A percentile compares a stretch with the other conserved stretches of the same genome.
Evolutionary conservation across 805 yeast species (phyloP).

Genomic region (Maudiozyma bulderi): DNA sequence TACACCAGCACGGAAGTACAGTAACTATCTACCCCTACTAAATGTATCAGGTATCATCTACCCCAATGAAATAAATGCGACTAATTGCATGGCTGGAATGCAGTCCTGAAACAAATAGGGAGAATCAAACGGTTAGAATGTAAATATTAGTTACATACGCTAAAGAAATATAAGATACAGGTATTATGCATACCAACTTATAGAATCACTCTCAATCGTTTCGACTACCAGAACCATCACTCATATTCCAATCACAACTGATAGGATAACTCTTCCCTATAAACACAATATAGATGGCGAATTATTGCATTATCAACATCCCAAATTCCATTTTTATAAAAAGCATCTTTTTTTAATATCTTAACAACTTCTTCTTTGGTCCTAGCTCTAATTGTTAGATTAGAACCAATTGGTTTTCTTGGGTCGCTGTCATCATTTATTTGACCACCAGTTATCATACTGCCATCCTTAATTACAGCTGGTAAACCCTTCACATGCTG

Average conservation of each 20-base stretch:
- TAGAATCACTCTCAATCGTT: no score
- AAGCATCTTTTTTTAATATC: conserved; percentile 1
- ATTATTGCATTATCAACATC: not conserved
- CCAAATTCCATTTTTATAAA: not conserved
- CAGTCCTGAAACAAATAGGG: no score
- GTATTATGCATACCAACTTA: no score
- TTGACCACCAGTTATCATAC: not conserved
- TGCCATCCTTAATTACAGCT: not conserved
- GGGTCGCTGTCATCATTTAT: conserved; percentile 2
- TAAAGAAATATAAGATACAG: no score
- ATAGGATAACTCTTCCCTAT: not conserved
- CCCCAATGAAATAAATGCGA: no score
- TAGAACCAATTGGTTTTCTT: conserved; percentile 2
- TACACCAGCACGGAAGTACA: no score
- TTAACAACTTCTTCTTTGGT: conserved; percentile 1
- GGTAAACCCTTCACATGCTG: not conserved
- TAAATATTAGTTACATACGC: no score
- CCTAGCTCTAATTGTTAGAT: not conserved
- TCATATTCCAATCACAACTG: not conserved
- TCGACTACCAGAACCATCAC: no score
- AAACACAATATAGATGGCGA: not conserved
- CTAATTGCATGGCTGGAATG: no score
- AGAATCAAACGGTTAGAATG: no score
- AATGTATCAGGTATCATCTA: no score
- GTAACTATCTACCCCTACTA: no score